These are phyloP conservation scores for Hansfordia pulvinata DNA, from an alignment of 2,329 filamentous ascomycete genomes.

Conservation along the genomic window DNA sequence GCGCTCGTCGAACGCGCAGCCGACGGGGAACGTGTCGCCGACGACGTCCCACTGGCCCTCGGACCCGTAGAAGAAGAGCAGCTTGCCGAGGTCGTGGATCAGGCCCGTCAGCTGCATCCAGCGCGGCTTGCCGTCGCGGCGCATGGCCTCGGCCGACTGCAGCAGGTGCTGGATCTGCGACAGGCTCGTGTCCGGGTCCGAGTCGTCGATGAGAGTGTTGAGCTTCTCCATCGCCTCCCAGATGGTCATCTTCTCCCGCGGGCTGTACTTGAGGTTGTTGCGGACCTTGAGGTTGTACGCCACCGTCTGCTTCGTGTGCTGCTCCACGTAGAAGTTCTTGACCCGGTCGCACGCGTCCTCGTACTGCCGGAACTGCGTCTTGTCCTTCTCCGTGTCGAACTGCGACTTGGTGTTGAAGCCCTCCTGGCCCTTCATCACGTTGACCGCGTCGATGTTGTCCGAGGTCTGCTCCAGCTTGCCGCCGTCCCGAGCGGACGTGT, in stretches of 20 bases:
- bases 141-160: conserved; percentile 80
- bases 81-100: conserved; percentile 69
- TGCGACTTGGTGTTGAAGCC: conserved; percentile 36
- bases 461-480: conserved; percentile 27
- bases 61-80: conserved; percentile 71
- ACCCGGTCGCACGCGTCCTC: conserved; percentile 72
- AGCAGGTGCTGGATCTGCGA: conserved; percentile 84
- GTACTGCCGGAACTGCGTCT: conserved; percentile 70
- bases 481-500: conserved; percentile 14
- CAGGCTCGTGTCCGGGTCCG: conserved; percentile 77
- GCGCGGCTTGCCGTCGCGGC: conserved; percentile 67
- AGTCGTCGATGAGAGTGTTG: conserved; percentile 82
- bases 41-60: conserved; percentile 89
- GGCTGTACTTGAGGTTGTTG: conserved; percentile 51
- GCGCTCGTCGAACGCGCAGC: conserved; percentile 57
- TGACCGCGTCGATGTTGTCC: conserved; percentile 39
- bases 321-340: conserved; percentile 72
- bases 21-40: conserved; percentile 72
- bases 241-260: conserved; percentile 60
- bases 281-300: conserved; percentile 77
- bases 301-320: conserved; percentile 59
- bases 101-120: conserved; percentile 73
- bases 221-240: conserved; percentile 92
- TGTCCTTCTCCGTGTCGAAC: conserved; percentile 66
- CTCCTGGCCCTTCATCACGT: conserved; percentile 30